Evolutionary conservation across 495 filamentous ascomycete species (phyloP).

Genomic region (Podospora comata): DNA sequence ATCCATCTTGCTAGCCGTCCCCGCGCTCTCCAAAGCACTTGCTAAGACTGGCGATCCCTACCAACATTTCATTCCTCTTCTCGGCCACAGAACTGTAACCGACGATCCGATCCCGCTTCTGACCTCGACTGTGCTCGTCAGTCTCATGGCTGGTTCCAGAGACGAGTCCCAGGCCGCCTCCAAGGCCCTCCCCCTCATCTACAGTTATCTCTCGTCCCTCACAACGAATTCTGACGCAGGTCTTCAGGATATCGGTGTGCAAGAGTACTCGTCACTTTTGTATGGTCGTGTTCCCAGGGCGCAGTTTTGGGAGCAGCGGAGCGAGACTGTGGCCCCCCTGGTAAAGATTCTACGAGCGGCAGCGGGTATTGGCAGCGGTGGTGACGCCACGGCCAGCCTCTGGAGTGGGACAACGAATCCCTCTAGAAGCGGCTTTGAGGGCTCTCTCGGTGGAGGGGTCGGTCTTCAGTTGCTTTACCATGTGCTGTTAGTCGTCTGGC

Average conservation of each 20-base stretch:
- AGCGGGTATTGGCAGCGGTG: conserved; percentile 59
- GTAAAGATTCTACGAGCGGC: conserved; percentile 79
- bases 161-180: conserved; percentile 55
- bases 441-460: conserved; percentile 71
- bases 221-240: conserved; percentile 74
- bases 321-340: conserved; percentile 77
- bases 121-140: conserved; percentile 81
- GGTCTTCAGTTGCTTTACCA: conserved; percentile 94
- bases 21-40: conserved; percentile 69
- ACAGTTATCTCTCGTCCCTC: conserved; percentile 78
- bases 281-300: conserved; percentile 69
- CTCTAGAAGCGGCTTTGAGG: conserved; percentile 54
- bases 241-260: conserved; percentile 92
- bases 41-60: conserved; percentile 74
- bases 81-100: conserved; percentile 72
- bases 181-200: conserved; percentile 74
- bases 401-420: conserved; percentile 61
- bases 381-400: conserved; percentile 61
- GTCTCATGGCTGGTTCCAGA: conserved; percentile 70
- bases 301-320: conserved; percentile 83
- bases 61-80: conserved; percentile 78
- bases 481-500: conserved; percentile 88
- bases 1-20: conserved; percentile 58
- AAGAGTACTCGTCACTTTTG: conserved; percentile 84
- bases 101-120: conserved; percentile 89